Conservation (phyloP, 2,329 filamentous ascomycete species). For the Stachybotrys elegans region DNA sequence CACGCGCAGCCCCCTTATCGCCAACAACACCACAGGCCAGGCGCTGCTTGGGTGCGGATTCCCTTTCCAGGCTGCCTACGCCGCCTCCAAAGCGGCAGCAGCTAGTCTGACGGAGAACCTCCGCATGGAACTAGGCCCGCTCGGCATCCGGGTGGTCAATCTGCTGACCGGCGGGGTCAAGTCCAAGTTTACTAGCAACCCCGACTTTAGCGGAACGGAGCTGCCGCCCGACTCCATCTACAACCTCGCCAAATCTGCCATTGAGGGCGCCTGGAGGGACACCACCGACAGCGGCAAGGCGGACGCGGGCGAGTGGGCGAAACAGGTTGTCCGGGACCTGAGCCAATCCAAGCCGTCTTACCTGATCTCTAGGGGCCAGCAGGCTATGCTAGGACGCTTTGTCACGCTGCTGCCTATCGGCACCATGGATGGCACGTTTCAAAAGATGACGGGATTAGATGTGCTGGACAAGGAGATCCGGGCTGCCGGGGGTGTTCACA, state of each 20-base stretch:
- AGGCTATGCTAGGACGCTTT: conserved; percentile 5
- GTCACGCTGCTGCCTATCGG: conserved; percentile 10
- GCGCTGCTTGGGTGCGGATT: conserved; percentile 4
- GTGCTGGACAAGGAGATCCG: conserved; percentile 11
- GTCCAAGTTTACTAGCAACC: conserved; percentile 11
- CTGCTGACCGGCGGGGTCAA: conserved; percentile 18
- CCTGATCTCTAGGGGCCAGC: conserved; percentile 8
- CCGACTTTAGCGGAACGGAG: background rate
- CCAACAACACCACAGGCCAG: conserved; percentile 14
- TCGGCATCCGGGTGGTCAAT: conserved; percentile 20
- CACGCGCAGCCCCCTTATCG: conserved; percentile 6
- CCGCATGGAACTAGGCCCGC: conserved; percentile 19
- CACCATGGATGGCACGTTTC: conserved; percentile 4
- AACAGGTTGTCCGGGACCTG: conserved; percentile 12
- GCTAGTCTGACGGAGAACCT: conserved; percentile 17
- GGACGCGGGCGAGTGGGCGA: conserved; percentile 8
- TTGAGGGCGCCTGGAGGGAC: conserved; percentile 9
- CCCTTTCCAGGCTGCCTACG: conserved; percentile 21
- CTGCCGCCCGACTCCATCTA: conserved; percentile 11
- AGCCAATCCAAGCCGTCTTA: conserved; percentile 11
- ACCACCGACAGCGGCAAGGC: conserved; percentile 1
- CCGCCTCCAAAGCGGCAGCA: conserved; percentile 20
- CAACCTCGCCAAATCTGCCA: conserved; percentile 10
- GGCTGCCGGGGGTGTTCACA: too few species aligned
- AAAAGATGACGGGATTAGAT: conserved; percentile 10